Evolutionary conservation across 352 stramenopile genomes (phyloP).

Genomic region (Pythium pyrilobum): DNA sequence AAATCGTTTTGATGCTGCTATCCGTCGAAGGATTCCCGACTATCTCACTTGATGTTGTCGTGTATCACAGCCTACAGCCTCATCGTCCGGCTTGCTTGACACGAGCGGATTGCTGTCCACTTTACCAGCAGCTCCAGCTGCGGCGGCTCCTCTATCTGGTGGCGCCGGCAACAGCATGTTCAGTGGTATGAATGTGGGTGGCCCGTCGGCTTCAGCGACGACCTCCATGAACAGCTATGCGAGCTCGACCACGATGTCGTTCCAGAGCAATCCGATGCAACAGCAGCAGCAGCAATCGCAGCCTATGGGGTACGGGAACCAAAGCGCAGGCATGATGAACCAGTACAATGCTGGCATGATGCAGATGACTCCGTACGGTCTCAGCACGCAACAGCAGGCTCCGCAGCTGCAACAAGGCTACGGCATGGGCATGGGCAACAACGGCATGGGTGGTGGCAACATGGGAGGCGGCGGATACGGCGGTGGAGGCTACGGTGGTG

Average conservation of each 20-base stretch:
- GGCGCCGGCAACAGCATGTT: constrained; percentile 39
- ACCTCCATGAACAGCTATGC: constrained; percentile 30
- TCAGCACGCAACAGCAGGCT: constrained; percentile 24
- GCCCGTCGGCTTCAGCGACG: neutral
- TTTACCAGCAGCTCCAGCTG: constrained; percentile 32
- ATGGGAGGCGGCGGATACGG: constrained; percentile 10
- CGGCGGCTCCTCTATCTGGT: constrained; percentile 11
- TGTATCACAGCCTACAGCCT: neutral
- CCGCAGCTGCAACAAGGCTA: constrained; percentile 37
- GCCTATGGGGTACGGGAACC: constrained; percentile 26
- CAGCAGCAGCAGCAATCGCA: constrained; percentile 15
- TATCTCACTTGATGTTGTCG: neutral
- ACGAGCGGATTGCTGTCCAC: constrained; percentile 39
- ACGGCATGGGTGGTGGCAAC: constrained; percentile 15
- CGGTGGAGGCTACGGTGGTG: constrained; percentile 24
- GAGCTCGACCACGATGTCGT: constrained; percentile 35
- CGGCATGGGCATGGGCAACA: constrained; percentile 31
- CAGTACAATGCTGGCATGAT: constrained; percentile 61
- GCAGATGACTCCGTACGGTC: constrained; percentile 76
- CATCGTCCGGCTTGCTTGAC: constrained; percentile 40
- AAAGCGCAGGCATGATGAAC: constrained; percentile 17
- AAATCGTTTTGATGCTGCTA: neutral
- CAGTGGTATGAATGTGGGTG: constrained; percentile 54
- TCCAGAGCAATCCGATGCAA: constrained; percentile 18
- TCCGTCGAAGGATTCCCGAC: constrained; percentile 18